phyloP scores from a whole-genome alignment of 345 rosid species.

The Ceriops decandra region DNA sequence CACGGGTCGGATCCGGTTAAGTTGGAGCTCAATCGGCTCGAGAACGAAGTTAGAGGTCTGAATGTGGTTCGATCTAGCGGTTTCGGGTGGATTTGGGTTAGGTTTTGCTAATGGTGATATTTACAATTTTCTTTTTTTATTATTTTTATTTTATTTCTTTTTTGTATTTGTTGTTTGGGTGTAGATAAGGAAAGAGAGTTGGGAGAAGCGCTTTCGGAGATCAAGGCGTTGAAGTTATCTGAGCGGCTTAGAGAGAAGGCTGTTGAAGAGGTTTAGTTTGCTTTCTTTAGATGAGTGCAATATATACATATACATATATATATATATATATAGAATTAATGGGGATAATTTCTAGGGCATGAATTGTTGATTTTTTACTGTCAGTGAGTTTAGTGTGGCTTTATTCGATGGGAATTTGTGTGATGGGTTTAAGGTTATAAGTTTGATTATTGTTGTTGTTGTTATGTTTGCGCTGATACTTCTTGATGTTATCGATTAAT shows the following conservation, averaged over 20 bases:
- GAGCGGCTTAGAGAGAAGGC: constrained; percentile 92
- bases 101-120: constrained; percentile 17
- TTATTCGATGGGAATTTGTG: neutral
- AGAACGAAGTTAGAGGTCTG: constrained; percentile 96
- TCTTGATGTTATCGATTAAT: too few relatives aligned
- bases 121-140: neutral
- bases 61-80: constrained; percentile 65
- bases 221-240: constrained; percentile 74
- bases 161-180: constrained; percentile 2
- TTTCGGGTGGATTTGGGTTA: constrained; percentile 23
- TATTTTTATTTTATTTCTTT: neutral
- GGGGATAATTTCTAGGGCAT: neutral
- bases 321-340: neutral
- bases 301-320: neutral
- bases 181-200: constrained; percentile 92
- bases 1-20: constrained; percentile 99
- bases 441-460: neutral
- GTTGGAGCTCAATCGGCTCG: constrained; percentile 93
- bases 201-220: constrained; percentile 86
- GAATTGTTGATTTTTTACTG: neutral
- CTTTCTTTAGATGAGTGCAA: neutral
- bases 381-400: neutral
- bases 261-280: constrained; percentile 79
- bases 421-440: neutral
- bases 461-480: neutral